Evolutionary conservation across 495 filamentous ascomycete genomes (phyloP).

Genomic region (Trichoderma reesei): DNA sequence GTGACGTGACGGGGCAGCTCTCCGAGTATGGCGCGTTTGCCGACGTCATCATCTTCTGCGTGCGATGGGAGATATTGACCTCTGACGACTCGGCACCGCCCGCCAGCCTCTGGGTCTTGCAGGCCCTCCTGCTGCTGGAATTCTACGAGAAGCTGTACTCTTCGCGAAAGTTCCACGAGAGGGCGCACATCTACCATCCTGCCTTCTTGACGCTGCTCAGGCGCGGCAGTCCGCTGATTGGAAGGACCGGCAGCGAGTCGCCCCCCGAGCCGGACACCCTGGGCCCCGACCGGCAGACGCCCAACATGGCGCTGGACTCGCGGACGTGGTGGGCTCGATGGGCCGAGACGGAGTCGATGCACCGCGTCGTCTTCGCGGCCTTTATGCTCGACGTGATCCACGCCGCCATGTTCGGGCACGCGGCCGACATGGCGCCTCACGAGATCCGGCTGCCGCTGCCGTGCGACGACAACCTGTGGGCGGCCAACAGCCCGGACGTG

Average conservation of each 20-base stretch:
- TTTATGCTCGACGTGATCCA: slow-evolving; percentile 93
- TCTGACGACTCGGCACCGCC: slow-evolving; percentile 80
- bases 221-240: slow-evolving; percentile 83
- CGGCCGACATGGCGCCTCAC: slow-evolving; percentile 91
- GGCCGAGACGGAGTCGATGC: slow-evolving; percentile 89
- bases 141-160: slow-evolving; percentile 96
- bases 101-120: slow-evolving; percentile 89
- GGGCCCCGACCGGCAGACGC: slow-evolving; percentile 35
- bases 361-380: slow-evolving; percentile 84
- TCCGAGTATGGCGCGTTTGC: slow-evolving; percentile 66
- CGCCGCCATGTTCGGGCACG: slow-evolving; percentile 95
- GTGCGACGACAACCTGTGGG: slow-evolving; percentile 91
- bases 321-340: slow-evolving; percentile 92
- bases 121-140: slow-evolving; percentile 79
- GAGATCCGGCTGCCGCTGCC: slow-evolving; percentile 90
- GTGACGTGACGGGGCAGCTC: slow-evolving; percentile 57
- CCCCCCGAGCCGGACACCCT: slow-evolving; percentile 57
- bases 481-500: slow-evolving; percentile 74
- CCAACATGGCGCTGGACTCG: slow-evolving; percentile 45
- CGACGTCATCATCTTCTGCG: slow-evolving; percentile 72
- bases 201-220: slow-evolving; percentile 89
- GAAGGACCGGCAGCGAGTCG: slow-evolving; percentile 76
- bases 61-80: slow-evolving; percentile 80
- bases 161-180: slow-evolving; percentile 78
- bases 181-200: slow-evolving; percentile 94